Percentiles rank a stretch among this genome's conserved stretches.
Conservation (phyloP, 345 rosid species). For the Toxicodendron radicans region DNA sequence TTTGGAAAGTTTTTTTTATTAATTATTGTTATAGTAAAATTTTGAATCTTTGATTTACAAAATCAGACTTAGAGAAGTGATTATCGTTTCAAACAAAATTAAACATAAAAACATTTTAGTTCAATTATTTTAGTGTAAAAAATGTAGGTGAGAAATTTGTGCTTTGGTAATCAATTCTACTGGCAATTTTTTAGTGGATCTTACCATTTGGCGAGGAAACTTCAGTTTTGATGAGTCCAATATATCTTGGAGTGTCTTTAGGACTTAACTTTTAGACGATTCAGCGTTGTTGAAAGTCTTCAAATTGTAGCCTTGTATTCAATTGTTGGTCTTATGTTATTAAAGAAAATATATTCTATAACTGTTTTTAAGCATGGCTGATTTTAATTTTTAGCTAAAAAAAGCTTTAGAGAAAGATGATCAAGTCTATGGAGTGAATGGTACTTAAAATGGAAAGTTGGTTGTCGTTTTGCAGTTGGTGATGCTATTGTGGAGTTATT, state of each 20-base stretch:
- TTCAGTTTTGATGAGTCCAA: background rate
- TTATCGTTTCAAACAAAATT: background rate
- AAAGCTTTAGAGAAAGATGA: conserved; percentile 4
- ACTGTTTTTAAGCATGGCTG: background rate
- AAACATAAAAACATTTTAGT: background rate
- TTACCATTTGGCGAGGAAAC: background rate
- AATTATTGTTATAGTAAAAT: background rate
- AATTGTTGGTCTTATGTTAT: background rate
- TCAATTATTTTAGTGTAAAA: background rate
- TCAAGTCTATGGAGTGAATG: background rate
- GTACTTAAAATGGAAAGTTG: conserved; percentile 21
- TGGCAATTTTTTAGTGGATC: conserved; percentile 1
- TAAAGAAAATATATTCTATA: background rate
- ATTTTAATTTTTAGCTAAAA: background rate
- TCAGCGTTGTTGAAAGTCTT: too few species aligned
- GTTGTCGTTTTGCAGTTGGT: conserved; percentile 55
- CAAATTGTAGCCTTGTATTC: background rate
- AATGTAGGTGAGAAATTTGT: background rate
- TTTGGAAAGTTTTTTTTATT: background rate
- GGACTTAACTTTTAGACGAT: background rate
- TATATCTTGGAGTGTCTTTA: background rate
- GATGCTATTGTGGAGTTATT: conserved; percentile 97
- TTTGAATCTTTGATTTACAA: background rate
- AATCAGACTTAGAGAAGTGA: background rate
- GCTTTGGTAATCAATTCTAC: background rate